phyloP scores from a whole-genome alignment of 345 rosid species.

The Passiflora organensis region DNA sequence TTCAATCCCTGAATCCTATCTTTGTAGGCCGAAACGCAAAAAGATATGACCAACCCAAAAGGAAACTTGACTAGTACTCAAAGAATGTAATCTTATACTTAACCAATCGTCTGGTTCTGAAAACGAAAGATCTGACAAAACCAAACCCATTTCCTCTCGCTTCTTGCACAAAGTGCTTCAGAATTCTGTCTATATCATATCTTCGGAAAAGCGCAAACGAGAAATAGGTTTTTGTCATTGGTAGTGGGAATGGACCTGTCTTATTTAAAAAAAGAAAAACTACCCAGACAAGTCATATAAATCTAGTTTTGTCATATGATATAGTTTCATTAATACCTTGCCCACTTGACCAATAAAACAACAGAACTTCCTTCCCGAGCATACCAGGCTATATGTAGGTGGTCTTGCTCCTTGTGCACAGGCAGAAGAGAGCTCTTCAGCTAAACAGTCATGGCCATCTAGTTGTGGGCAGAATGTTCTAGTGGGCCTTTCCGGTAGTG shows the following conservation, averaged over 20 bases:
- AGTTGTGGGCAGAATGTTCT: too few relatives aligned
- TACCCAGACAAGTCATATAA: not conserved
- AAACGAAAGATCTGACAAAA: conserved; percentile 4
- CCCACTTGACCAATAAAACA: too few relatives aligned
- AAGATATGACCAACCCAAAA: conserved; percentile 17
- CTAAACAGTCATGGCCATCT: too few relatives aligned
- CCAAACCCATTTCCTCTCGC: conserved; percentile 13
- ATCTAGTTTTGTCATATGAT: too few relatives aligned
- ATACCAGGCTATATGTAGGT: too few relatives aligned
- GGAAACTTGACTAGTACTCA: not conserved
- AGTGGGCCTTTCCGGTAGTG: too few relatives aligned
- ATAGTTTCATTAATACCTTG: too few relatives aligned
- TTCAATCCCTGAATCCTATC: conserved; percentile 4
- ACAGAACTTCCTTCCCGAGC: too few relatives aligned
- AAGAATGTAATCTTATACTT: not conserved
- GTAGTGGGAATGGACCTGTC: conserved; percentile 26
- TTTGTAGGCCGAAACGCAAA: too few relatives aligned
- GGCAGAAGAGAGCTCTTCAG: too few relatives aligned
- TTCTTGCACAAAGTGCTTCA: conserved; percentile 14
- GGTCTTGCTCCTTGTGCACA: too few relatives aligned
- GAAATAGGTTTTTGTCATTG: not conserved
- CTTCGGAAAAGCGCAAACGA: conserved; percentile 3
- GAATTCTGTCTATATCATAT: conserved; percentile 6
- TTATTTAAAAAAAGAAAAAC: conserved; percentile 4
- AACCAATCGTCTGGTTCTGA: not conserved